phyloP scores from a whole-genome alignment of 2,329 filamentous ascomycete genomes.

The Ascochyta viciae-villosae region DNA sequence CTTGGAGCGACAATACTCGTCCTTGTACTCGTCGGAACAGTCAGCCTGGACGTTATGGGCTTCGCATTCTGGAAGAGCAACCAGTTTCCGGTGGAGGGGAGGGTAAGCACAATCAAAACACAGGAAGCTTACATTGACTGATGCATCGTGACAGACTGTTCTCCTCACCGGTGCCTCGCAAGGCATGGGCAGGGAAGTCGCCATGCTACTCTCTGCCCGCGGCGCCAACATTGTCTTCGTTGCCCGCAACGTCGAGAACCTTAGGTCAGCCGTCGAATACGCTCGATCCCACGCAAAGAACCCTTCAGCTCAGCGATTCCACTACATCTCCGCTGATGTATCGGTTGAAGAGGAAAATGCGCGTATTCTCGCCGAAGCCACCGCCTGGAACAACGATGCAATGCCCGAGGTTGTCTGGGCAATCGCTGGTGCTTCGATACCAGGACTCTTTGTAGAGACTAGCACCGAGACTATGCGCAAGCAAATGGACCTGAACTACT shows the following conservation, averaged over 20 bases:
- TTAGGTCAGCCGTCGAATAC: slow-evolving; percentile 71
- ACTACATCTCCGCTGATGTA: slow-evolving; percentile 84
- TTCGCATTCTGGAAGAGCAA: slow-evolving; percentile 69
- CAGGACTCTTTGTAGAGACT: slow-evolving; percentile 79
- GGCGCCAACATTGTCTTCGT: slow-evolving; percentile 89
- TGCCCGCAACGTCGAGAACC: slow-evolving; percentile 76
- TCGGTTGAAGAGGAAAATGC: slow-evolving; percentile 72
- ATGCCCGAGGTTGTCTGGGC: slow-evolving; percentile 91
- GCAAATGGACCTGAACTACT: slow-evolving; percentile 95
- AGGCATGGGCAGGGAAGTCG: slow-evolving; percentile 84
- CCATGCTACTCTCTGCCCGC: slow-evolving; percentile 76
- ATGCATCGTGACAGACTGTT: slow-evolving; percentile 68
- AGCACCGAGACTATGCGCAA: slow-evolving; percentile 69
- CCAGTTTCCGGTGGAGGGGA: slow-evolving; percentile 83
- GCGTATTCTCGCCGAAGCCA: slow-evolving; percentile 73
- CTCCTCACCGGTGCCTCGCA: slow-evolving; percentile 91
- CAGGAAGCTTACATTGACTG: neutral
- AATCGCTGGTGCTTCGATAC: slow-evolving; percentile 76
- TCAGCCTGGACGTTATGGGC: slow-evolving; percentile 67
- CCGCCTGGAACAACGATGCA: slow-evolving; percentile 76
- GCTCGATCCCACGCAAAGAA: slow-evolving; percentile 73
- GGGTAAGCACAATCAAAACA: slow-evolving; percentile 59
- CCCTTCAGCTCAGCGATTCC: slow-evolving; percentile 75
- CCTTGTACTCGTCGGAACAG: slow-evolving; percentile 44
- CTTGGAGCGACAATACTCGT: slow-evolving; percentile 47